Evolutionary conservation across 345 rosid species (phyloP), one percentile per base, ranked within the genome.

Genomic region (Rubroshorea leprosula): DNA sequence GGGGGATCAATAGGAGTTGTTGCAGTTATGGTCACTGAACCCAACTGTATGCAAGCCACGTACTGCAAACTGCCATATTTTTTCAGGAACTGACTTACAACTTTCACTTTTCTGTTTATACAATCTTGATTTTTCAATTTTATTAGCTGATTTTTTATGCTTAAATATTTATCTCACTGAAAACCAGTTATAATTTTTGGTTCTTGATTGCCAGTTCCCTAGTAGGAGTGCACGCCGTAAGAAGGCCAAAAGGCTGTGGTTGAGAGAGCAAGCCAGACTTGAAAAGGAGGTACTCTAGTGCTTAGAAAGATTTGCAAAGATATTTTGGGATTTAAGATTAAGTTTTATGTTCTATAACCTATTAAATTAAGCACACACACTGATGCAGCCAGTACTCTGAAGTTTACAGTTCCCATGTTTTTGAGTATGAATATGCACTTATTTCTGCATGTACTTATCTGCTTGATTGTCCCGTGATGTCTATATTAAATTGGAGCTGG

Each of bases 141-240:
- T 64, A 45, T 67, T 22, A 54, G 48, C 53, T 19, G 54, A 27
- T 43, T 57, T 61, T 67, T 48, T 29, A 61, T 14, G 57, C 55
- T 68, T 57, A 17, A 23, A 51, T 49, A 13, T 48, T 63, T 64
- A 54, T 68, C 25, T 74, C 25, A 66, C 9, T 66, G 23, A 49
- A 21, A 10, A 16, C 7, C n/a, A 18, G 13, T 17, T 17, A 14
- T 7, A 9, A 4, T 10, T 52, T 25, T 62, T 53, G 11, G 22
- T 25, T 24, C 24, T 52, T 43, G 45, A 20, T 27, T 2, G 13
- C 11, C 65, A 86, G 99, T 51, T 64, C 6, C 96, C 92, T 22
- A 87, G 99, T 67, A 75, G 99, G 72, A 94, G 87, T 71, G 89
- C 97, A 68, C 82, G 96, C 1, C 96, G 99, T 52, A 94, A 94